Conservation (phyloP, 2,329 filamentous ascomycete species). For the Penicillium sclerotiorum region DNA sequence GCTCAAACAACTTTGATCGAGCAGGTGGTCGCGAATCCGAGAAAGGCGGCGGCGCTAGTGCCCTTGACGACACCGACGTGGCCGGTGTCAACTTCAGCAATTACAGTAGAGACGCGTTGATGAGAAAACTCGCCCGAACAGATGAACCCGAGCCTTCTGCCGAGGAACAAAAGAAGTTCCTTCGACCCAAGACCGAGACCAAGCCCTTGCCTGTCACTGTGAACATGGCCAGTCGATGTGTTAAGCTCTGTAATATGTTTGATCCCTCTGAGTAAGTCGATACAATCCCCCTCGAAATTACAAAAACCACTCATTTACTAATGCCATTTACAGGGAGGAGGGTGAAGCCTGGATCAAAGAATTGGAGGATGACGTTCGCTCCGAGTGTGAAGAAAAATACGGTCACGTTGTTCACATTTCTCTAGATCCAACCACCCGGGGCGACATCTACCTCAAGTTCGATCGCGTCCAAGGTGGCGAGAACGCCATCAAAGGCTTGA, state of each 20-base stretch:
- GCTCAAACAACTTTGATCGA: constrained; percentile 78
- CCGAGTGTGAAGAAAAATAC: constrained; percentile 93
- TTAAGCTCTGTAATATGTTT: constrained; percentile 95
- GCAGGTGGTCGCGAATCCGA: constrained; percentile 86
- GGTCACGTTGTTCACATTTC: constrained; percentile 97
- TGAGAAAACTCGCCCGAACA: constrained; percentile 96
- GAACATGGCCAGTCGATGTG: constrained; percentile 89
- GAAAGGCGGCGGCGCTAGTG: constrained; percentile 85
- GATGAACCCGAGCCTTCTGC: constrained; percentile 70
- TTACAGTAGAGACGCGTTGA: constrained; percentile 96
- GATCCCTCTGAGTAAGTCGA: constrained; percentile 80
- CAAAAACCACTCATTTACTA: constrained; percentile 31
- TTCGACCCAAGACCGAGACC: constrained; percentile 76
- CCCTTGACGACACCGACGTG: constrained; percentile 95
- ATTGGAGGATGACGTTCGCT: constrained; percentile 87
- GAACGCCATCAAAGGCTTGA: constrained; percentile 96
- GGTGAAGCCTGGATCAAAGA: constrained; percentile 89
- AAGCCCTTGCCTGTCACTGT: constrained; percentile 82
- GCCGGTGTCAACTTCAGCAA: constrained; percentile 99
- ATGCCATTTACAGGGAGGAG: constrained; percentile 67
- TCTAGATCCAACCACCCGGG: constrained; percentile 87
- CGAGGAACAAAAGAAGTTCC: constrained; percentile 69
- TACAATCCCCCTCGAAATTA: background rate
- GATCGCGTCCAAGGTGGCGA: constrained; percentile 92
- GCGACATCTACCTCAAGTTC: constrained; percentile 98